These are phyloP conservation scores for Aspergillus viridinutans DNA, from an alignment of 2,329 filamentous ascomycete genomes.

Conservation along the genomic window DNA sequence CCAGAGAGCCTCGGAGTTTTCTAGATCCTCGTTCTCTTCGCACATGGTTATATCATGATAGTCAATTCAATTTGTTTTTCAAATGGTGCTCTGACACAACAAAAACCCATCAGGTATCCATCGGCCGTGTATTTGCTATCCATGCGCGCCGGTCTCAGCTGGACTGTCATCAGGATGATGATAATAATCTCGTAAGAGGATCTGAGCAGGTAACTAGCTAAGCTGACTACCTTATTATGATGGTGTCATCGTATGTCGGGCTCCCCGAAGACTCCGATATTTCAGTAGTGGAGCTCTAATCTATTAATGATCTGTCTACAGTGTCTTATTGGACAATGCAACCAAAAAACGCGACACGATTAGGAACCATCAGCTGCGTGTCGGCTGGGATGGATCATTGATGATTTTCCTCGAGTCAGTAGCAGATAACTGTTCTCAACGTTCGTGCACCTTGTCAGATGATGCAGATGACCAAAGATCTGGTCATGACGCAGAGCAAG, in stretches of 20 bases:
- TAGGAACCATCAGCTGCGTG: constrained; percentile 6
- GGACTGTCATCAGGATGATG: neutral
- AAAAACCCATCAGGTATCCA: neutral
- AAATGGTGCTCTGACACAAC: neutral
- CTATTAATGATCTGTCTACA: neutral
- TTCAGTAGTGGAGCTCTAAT: constrained; percentile 1
- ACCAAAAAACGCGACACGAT: neutral
- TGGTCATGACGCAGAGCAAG: too few species aligned
- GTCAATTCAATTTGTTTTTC: too few species aligned
- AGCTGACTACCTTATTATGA: neutral
- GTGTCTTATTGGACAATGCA: neutral
- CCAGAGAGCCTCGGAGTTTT: neutral
- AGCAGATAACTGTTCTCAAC: too few species aligned
- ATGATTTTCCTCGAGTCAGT: too few species aligned
- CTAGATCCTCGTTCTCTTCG: neutral
- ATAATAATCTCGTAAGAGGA: neutral
- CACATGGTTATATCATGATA: constrained; percentile 7
- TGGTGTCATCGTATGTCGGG: constrained; percentile 9
- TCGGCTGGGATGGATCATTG: too few species aligned
- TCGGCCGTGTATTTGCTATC: too few species aligned
- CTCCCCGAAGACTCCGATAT: constrained; percentile 12
- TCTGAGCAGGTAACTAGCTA: neutral
- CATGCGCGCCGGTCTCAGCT: too few species aligned
- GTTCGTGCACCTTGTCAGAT: too few species aligned
- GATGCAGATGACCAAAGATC: too few species aligned